Evolutionary conservation across 148 eudicot genomes (phyloP), one percentile per base, ranked within the genome.

Genomic region (Fagopyrum tataricum): DNA sequence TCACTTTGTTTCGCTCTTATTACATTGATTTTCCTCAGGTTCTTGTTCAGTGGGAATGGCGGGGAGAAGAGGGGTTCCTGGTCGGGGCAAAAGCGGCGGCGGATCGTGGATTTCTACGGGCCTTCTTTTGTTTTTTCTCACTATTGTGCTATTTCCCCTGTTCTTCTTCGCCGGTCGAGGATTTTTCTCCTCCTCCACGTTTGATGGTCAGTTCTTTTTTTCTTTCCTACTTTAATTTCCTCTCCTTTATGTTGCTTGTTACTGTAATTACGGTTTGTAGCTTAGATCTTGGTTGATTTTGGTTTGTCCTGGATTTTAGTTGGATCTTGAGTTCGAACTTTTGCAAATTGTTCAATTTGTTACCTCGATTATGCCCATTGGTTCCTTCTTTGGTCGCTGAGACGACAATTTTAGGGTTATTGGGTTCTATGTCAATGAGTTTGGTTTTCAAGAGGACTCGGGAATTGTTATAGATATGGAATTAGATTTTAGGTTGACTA

Each of bases 111-210:
- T 79, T 71, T 49, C 83, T 8, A 64, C 85, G 59, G 46, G 77
- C 56, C 55, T 87, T 73, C 75, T 88, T 37, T 78, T 80, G 51
- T 62, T 89, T 81, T 78, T 86, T 69, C 47, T 84, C 21, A 64
- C 88, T 26, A 66, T 81, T n/a, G 52, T 92, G 26, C 75, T 88
- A 58, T 82, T 77, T 12, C 82, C 91, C 31, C 67, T 87, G 37
- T 67, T 87, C 52, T 83, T 93, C 78, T 84, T 89, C 59, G 73
- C 82, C 73, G 85, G 87, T 11, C 87, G 83, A 39, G 89, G 87
- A 11, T 53, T 84, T 42, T 78, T 74, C 44, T 10, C 73, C 48
- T 66, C 85, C 15, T 67, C 82, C 76, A 24, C 84, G 0, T 78
- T 62, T 55, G 80, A 53, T 51, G 47, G 79, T 72, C 39, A 39